A percentile compares a stretch with the other conserved stretches of the same genome.
phyloP scores from a whole-genome alignment of 2,329 filamentous ascomycete species.

The Aspergillus sojae region DNA sequence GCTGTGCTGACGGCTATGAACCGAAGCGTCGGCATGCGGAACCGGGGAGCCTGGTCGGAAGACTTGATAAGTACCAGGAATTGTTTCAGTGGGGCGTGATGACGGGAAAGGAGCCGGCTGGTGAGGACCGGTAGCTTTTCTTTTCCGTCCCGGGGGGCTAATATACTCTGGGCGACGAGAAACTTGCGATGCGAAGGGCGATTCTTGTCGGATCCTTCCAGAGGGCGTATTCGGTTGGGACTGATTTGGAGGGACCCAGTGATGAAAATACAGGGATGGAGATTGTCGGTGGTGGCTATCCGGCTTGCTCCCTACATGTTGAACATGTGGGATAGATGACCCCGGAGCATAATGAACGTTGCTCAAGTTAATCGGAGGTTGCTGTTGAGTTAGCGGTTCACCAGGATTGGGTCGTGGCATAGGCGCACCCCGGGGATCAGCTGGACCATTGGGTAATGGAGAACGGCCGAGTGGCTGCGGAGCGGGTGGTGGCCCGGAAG shows the following conservation, averaged over 20 bases:
- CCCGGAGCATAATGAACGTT: conserved; percentile 32
- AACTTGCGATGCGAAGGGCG: conserved; percentile 47
- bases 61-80: conserved; percentile 2
- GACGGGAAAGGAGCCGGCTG: conserved; percentile 55
- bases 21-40: background rate
- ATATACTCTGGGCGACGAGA: conserved; percentile 62
- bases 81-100: conserved; percentile 48
- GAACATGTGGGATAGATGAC: conserved; percentile 52
- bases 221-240: conserved; percentile 73
- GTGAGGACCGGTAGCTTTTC: conserved; percentile 68
- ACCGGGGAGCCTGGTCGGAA: conserved; percentile 24
- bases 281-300: conserved; percentile 63
- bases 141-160: conserved; percentile 76
- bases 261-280: conserved; percentile 84
- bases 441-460: conserved; percentile 22
- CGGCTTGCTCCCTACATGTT: conserved; percentile 54
- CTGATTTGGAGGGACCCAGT: conserved; percentile 82
- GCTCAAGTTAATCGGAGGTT: conserved; percentile 32
- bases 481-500: conserved; percentile 17
- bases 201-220: conserved; percentile 65
- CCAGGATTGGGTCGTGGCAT: conserved; percentile 43
- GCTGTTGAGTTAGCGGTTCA: conserved; percentile 43
- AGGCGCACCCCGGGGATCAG: conserved; percentile 17
- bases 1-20: conserved; percentile 15
- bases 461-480: conserved; percentile 16